Evolutionary conservation across 1,139 yeast genomes (phyloP).

Genomic region (Suhomyces panamericanus): DNA sequence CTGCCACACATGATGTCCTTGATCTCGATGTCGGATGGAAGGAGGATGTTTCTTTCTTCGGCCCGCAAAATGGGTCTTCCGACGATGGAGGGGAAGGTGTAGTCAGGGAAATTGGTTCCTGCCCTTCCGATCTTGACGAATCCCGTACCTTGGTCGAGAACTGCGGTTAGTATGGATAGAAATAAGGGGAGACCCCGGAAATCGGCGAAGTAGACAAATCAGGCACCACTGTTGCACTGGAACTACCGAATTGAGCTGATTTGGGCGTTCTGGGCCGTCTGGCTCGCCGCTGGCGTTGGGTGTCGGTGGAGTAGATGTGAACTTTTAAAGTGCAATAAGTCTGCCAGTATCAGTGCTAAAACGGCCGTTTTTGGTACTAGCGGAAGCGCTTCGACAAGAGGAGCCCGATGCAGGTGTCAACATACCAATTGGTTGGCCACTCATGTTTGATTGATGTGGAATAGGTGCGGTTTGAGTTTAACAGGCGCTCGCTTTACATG

Average conservation of each 20-base stretch:
- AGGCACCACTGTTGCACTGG: not conserved
- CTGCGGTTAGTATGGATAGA: conserved; percentile 36
- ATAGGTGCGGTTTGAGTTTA: conserved; percentile 3
- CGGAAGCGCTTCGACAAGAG: not conserved
- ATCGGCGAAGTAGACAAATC: not conserved
- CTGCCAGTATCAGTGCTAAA: no score
- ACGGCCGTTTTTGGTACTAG: not conserved
- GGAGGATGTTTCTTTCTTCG: conserved; percentile 72
- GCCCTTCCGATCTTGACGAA: conserved; percentile 94
- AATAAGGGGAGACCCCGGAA: not conserved
- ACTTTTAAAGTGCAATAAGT: not conserved
- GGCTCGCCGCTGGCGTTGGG: no score
- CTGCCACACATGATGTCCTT: conserved; percentile 98
- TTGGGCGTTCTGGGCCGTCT: no score
- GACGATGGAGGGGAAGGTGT: conserved; percentile 96
- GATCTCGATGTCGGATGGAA: conserved; percentile 62
- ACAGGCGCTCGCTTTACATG: not conserved
- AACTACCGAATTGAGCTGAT: not conserved
- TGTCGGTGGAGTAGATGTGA: no score
- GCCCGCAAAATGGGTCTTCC: conserved; percentile 98
- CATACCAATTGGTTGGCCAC: conserved; percentile 60
- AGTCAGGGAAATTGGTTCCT: conserved; percentile 96
- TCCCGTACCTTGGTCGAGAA: conserved; percentile 99
- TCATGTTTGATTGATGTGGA: conserved; percentile 25
- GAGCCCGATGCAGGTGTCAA: conserved; percentile 14